Conservation (phyloP, 2,329 filamentous ascomycete genomes). For the Cyphellophora attinorum region DNA sequence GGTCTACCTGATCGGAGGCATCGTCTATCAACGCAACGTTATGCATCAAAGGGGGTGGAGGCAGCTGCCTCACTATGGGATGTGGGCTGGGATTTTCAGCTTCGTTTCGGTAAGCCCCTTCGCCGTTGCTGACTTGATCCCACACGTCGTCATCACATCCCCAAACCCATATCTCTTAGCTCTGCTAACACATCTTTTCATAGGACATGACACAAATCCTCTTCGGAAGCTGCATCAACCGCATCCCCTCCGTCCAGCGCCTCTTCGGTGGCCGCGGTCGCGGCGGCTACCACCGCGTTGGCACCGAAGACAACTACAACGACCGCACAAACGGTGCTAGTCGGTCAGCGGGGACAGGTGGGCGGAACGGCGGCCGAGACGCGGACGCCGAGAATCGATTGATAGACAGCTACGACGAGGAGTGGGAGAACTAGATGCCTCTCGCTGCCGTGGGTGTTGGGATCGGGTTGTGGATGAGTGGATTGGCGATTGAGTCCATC, state of each 20-base stretch:
- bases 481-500: no score
- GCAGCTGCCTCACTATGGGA: slow-evolving; percentile 84
- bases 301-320: slow-evolving; percentile 15
- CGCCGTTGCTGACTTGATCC: no score
- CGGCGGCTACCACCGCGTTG: slow-evolving; percentile 25
- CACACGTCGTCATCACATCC: slow-evolving; percentile 8
- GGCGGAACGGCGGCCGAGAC: slow-evolving; percentile 30
- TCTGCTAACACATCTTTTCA: slow-evolving; percentile 5
- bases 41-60: slow-evolving; percentile 91
- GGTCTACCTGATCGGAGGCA: slow-evolving; percentile 84
- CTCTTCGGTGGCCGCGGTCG: slow-evolving; percentile 20
- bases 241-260: slow-evolving; percentile 25
- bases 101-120: slow-evolving; percentile 61
- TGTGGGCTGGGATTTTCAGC: slow-evolving; percentile 80
- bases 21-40: slow-evolving; percentile 91
- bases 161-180: slow-evolving; percentile 3
- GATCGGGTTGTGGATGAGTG: no score
- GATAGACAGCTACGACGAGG: slow-evolving; percentile 93
- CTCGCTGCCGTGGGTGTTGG: no score
- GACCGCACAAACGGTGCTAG: slow-evolving; percentile 8
- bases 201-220: slow-evolving; percentile 37
- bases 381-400: slow-evolving; percentile 82
- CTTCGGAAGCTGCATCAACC: slow-evolving; percentile 33
- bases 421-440: slow-evolving; percentile 64
- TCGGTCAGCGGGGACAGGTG: slow-evolving; percentile 20